Evolutionary conservation across 768 basidiomycete genomes (phyloP).

Genomic region (Scleroderma bovista): DNA sequence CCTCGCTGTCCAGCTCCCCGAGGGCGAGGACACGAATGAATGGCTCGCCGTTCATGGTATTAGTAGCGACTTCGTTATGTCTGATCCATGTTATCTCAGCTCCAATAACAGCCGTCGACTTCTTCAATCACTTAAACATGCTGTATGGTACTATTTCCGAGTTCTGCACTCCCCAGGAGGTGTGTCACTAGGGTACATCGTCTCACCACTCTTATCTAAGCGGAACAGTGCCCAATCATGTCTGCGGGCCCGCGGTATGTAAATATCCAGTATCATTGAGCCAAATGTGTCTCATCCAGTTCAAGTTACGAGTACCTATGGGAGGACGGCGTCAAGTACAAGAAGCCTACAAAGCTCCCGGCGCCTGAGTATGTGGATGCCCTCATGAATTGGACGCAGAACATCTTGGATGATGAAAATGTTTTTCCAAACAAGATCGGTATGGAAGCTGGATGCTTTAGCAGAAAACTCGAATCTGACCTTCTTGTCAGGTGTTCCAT

Average conservation of each 20-base stretch:
- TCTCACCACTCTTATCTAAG: conserved; percentile 5
- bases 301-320: conserved; percentile 88
- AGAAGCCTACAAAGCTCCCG: conserved; percentile 87
- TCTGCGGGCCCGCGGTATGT: conserved; percentile 87
- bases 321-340: conserved; percentile 87
- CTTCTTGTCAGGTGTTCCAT: conserved; percentile 67
- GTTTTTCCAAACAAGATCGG: conserved; percentile 96
- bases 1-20: conserved; percentile 87
- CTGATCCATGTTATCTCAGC: not conserved
- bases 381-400: conserved; percentile 98
- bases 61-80: conserved; percentile 16
- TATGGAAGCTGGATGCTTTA: conserved; percentile 27
- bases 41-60: conserved; percentile 99
- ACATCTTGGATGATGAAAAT: conserved; percentile 83
- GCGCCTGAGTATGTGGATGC: conserved; percentile 97
- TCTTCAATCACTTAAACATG: conserved; percentile 99
- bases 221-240: conserved; percentile 84
- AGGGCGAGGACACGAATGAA: conserved; percentile 95
- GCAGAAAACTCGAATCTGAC: too few relatives aligned
- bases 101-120: conserved; percentile 79
- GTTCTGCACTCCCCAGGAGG: conserved; percentile 94
- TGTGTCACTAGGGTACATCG: conserved; percentile 27
- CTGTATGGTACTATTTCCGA: conserved; percentile 97
- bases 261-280: not conserved
- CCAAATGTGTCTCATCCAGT: conserved; percentile 3